A percentile compares a stretch with the other conserved stretches of the same genome.
Evolutionary conservation across 2,329 filamentous ascomycete genomes (phyloP).

Genomic region (Dothideomycetes sp.): DNA sequence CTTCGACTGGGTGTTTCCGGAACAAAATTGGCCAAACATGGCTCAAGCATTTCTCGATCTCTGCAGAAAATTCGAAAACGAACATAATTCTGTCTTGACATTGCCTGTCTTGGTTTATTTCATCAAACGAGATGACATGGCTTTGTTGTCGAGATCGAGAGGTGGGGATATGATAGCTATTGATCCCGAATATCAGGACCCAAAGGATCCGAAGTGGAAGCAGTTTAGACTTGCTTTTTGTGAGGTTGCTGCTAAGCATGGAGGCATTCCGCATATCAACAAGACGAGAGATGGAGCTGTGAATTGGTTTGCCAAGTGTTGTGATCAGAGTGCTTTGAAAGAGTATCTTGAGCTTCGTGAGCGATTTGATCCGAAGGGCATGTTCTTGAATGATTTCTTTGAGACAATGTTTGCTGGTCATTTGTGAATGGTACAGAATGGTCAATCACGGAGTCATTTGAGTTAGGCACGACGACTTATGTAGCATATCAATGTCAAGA

Average conservation of each 20-base stretch:
- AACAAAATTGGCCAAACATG: constrained; percentile 11
- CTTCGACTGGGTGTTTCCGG: constrained; percentile 13
- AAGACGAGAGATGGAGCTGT: constrained; percentile 13
- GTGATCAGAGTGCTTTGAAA: constrained; percentile 8
- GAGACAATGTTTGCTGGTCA: constrained; percentile 2
- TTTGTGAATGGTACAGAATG: neutral
- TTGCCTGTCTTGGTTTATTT: constrained; percentile 13
- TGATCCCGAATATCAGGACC: constrained; percentile 11
- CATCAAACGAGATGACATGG: constrained; percentile 8
- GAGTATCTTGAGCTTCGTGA: constrained; percentile 7
- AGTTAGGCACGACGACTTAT: no score
- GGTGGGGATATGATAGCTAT: constrained; percentile 13
- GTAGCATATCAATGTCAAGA: no score
- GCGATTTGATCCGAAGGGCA: constrained; percentile 11
- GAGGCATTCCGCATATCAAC: constrained; percentile 14
- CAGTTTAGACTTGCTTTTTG: constrained; percentile 10
- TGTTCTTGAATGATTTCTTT: constrained; percentile 13
- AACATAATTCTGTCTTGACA: constrained; percentile 10
- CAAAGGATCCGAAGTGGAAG: constrained; percentile 9
- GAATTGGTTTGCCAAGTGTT: constrained; percentile 11
- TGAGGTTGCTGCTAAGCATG: constrained; percentile 12
- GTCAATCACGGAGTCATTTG: no score
- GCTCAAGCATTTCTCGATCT: constrained; percentile 2
- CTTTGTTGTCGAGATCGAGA: constrained; percentile 7
- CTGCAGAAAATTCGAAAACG: constrained; percentile 5